A percentile compares a stretch with the other conserved stretches of the same genome.
Conservation (phyloP, 768 basidiomycete genomes). For the Kwoniella shandongensis region DNA sequence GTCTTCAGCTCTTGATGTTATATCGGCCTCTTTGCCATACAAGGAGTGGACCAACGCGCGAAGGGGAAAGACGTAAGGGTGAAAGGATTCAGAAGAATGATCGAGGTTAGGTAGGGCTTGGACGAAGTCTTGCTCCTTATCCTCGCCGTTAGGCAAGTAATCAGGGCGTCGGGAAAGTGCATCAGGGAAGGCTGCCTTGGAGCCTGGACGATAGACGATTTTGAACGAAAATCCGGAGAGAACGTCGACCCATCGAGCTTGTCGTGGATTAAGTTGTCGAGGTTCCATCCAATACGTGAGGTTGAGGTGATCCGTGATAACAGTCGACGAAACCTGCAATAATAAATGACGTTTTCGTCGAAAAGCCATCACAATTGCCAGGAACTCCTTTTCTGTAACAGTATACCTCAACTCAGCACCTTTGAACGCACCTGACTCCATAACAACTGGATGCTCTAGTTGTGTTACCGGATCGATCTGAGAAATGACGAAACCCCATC, state of each 20-base stretch:
- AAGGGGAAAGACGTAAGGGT: too few species aligned
- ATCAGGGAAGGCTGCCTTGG: constrained; percentile 13
- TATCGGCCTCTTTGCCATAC: background rate
- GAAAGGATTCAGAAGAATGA: too few species aligned
- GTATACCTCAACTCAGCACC: constrained; percentile 58
- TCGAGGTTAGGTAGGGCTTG: constrained; percentile 2
- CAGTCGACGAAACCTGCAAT: background rate
- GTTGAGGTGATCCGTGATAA: constrained; percentile 6
- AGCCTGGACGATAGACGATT: constrained; percentile 26
- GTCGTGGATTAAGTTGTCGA: constrained; percentile 55
- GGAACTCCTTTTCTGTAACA: constrained; percentile 60
- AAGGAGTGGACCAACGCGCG: background rate
- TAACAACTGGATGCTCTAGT: constrained; percentile 18
- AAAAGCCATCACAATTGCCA: constrained; percentile 56
- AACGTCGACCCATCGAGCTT: constrained; percentile 56
- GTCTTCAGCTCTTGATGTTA: background rate
- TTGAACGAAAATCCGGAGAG: constrained; percentile 18
- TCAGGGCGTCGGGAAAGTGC: constrained; percentile 20
- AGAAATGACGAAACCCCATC: constrained; percentile 46
- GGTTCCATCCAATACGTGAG: constrained; percentile 12
- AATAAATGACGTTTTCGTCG: constrained; percentile 15
- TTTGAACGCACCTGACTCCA: constrained; percentile 26
- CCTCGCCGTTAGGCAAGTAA: constrained; percentile 3
- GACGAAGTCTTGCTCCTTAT: background rate
- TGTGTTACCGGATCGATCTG: constrained; percentile 22